A percentile compares a stretch with the other conserved stretches of the same genome.
phyloP scores from a whole-genome alignment of 495 filamentous ascomycete species.

The Bombardia bombarda region DNA sequence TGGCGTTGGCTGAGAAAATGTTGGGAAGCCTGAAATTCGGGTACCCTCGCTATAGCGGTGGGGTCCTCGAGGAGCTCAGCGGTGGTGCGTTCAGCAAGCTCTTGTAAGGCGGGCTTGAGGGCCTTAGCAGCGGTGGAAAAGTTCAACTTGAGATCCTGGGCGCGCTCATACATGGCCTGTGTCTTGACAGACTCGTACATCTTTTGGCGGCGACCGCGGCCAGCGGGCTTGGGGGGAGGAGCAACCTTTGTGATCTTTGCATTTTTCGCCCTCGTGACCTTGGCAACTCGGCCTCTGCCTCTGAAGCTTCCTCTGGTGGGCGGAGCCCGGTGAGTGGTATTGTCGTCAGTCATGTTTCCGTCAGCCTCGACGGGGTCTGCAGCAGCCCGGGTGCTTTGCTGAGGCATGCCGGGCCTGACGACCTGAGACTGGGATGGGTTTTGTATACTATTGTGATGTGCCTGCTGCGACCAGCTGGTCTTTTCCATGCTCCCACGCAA shows the following conservation, averaged over 20 bases:
- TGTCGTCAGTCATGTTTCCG: slow-evolving; percentile 16
- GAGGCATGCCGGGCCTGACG: not conserved
- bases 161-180: slow-evolving; percentile 41
- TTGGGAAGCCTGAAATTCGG: slow-evolving; percentile 21
- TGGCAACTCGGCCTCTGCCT: slow-evolving; percentile 22
- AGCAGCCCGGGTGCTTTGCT: too few relatives aligned
- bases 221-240: slow-evolving; percentile 19
- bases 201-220: slow-evolving; percentile 37
- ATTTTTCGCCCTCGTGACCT: slow-evolving; percentile 1
- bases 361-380: slow-evolving; percentile 7
- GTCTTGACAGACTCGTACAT: slow-evolving; percentile 26
- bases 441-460: not conserved
- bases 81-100: slow-evolving; percentile 33
- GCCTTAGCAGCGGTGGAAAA: slow-evolving; percentile 27
- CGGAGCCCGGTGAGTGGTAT: slow-evolving; percentile 6
- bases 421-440: not conserved
- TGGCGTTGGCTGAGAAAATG: slow-evolving; percentile 24
- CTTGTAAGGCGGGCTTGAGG: slow-evolving; percentile 33
- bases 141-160: slow-evolving; percentile 31
- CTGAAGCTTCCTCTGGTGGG: slow-evolving; percentile 24
- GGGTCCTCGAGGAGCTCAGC: slow-evolving; percentile 25
- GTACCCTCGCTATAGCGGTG: slow-evolving; percentile 20
- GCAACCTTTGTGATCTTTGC: slow-evolving; percentile 25
- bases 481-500: too few relatives aligned
- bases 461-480: too few relatives aligned